Evolutionary conservation across 805 yeast genomes (phyloP).

Genomic region (Barnettozyma sucrosica): DNA sequence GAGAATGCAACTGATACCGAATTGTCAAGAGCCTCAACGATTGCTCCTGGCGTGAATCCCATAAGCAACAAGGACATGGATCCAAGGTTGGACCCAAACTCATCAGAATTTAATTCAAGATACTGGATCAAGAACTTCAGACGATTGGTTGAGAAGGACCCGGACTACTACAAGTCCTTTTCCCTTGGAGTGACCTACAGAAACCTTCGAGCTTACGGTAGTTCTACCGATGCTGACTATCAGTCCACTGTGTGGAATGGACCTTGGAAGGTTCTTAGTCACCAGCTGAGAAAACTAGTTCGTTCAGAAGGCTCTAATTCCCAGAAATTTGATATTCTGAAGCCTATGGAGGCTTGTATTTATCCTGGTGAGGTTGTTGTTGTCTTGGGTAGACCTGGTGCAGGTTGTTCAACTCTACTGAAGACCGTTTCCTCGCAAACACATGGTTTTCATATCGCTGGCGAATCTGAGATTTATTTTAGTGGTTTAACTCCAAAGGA

Average conservation of each 20-base stretch:
- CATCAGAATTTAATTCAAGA: constrained; percentile 45
- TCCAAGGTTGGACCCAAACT: constrained; percentile 49
- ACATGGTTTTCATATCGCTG: constrained; percentile 49
- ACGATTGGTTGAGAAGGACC: constrained; percentile 42
- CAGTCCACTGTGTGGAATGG: constrained; percentile 30
- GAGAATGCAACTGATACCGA: not conserved
- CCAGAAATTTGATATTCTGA: constrained; percentile 38
- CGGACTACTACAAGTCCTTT: constrained; percentile 28
- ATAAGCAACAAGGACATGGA: constrained; percentile 26
- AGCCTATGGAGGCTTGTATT: constrained; percentile 60
- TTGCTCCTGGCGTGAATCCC: constrained; percentile 33
- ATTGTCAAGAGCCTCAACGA: constrained; percentile 4
- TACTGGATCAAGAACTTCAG: constrained; percentile 56
- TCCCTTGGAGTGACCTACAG: too few relatives aligned
- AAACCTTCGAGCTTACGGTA: too few relatives aligned
- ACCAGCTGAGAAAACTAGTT: constrained; percentile 10
- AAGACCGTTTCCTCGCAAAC: constrained; percentile 55
- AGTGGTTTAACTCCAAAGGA: constrained; percentile 50
- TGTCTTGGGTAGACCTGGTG: constrained; percentile 71
- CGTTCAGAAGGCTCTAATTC: constrained; percentile 13
- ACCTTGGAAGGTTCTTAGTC: constrained; percentile 19
- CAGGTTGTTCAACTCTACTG: constrained; percentile 69
- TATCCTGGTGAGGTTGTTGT: constrained; percentile 62
- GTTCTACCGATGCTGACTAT: too few relatives aligned
- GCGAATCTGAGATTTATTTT: constrained; percentile 42